A percentile compares a stretch with the other conserved stretches of the same genome.
phyloP scores from a whole-genome alignment of 352 stramenopile genomes.

The Phytophthora boehmeriae region DNA sequence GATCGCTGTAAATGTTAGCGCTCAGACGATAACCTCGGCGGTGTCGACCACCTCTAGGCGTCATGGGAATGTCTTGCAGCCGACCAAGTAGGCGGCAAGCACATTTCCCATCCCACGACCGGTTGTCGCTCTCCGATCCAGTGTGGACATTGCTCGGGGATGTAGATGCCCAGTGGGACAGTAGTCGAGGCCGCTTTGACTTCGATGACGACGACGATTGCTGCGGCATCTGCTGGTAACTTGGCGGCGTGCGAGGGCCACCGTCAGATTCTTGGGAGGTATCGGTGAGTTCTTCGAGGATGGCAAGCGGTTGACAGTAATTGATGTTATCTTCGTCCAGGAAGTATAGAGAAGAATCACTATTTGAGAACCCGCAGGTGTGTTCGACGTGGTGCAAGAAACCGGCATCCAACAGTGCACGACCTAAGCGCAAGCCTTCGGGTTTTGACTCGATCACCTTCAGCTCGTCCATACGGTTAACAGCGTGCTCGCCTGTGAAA shows the following conservation, averaged over 20 bases:
- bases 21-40: conserved; percentile 3
- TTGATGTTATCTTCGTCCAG: conserved; percentile 48
- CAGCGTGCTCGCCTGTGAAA: conserved; percentile 30
- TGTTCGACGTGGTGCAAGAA: conserved; percentile 56
- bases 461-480: conserved; percentile 36
- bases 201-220: conserved; percentile 2
- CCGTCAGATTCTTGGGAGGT: conserved; percentile 20
- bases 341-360: conserved; percentile 34
- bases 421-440: conserved; percentile 50
- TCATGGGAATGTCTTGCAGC: conserved; percentile 6
- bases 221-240: conserved; percentile 8
- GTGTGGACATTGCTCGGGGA: conserved; percentile 14
- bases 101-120: conserved; percentile 9
- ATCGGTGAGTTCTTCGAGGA: conserved; percentile 26
- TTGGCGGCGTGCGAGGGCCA: background rate
- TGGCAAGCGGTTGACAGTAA: conserved; percentile 42
- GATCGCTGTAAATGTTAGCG: conserved; percentile 10
- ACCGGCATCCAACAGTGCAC: conserved; percentile 63
- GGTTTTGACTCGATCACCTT: conserved; percentile 24
- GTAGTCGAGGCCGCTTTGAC: conserved; percentile 15
- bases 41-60: conserved; percentile 13
- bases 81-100: conserved; percentile 17
- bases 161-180: conserved; percentile 22
- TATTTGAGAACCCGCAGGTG: conserved; percentile 28
- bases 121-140: conserved; percentile 1